Evolutionary conservation across 2,329 filamentous ascomycete species (phyloP), one percentile per base, ranked within the genome.

Genomic region (Epichloe amarillans): DNA sequence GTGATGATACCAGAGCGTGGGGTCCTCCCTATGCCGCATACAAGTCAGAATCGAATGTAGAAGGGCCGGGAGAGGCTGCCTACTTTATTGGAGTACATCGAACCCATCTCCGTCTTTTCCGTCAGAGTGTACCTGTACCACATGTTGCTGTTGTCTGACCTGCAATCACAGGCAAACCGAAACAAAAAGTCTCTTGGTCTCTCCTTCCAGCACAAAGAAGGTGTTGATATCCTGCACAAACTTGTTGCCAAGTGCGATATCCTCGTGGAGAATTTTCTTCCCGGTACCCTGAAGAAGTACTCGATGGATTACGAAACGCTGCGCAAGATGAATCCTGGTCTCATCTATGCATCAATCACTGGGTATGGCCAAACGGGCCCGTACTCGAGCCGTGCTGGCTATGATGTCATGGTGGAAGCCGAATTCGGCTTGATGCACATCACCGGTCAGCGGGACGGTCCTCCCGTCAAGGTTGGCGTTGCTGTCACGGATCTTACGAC

Each of bases 341-440:
- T 98, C 45, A 87, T 98, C 58, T 98, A 98, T 63, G 89, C 91
- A 14, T 95, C 88, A 58, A 95, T 98, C 60, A 98, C 93, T 0
- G 93, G 93, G 1, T 98, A 97, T 63, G 93, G 93, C 2, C 93
- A 98, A 65, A 95, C 87, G 1, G 93, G 93, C 0, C 93, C 93
- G 0, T 95, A 95, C 67, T 81, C 84, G 5, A 79, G 82, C 56
- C 79, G 93, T 14, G 89, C 93, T 3, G 93, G 93, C 4, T 98
- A 98, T 73, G 93, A 98, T 68, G 93, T 98, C 58, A 98, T 98
- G 91, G 91, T 98, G 11, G 93, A 98, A 72, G 93, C 93, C 53
- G 93, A 97, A 65, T 90, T 98, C 70, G 93, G 93, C 1, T 71
- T 98, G 51, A 98, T 98, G 93, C 93, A 98, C 69, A 97, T 98